Evolutionary conservation across 345 rosid species (phyloP), one percentile per base, ranked within the genome.

Genomic region (Corymbia maculata): DNA sequence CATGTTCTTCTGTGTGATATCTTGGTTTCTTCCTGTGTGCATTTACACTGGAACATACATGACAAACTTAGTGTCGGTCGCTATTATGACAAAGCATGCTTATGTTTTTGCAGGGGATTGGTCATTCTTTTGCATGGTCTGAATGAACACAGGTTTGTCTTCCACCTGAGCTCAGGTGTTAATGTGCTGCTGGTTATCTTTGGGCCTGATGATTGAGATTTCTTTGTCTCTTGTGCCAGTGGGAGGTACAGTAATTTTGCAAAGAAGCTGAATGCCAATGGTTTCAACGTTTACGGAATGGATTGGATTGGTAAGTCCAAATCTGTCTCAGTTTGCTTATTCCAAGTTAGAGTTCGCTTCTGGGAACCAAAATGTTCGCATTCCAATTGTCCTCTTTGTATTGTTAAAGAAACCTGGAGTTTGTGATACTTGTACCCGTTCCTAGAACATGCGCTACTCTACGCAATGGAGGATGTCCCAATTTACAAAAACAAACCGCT

Each of bases 251-350:
- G 89, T 91, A 93, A 90, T 88, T 96, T 98, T 88, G 99, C 99
- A 87, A 96, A 97, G 95, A 93, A 93, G 89, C 93, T 98, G 50
- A 97, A 95, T 82, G 94, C 95, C 28, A 91, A 93, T 89, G 96
- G 98, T 84, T 96, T 96, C 95, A 97, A 95, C 90, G 98, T 98
- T 89, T 96, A 93, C 89, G 98, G 96, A 85, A 93, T 98, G 92
- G 99, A 98, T 89, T 98, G 99, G 99, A 96, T 94, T 85, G 99
- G 99, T 98, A 89, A 93, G 93, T 89, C 57, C 24, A 85, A 53
- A 49, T n/a, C 36, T 42, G 51, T 66, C 57, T 64, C 82, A 17
- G 82, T 75, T 75, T 36, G 82, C 26, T 36, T 75, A 36, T 36
- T 75, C 24, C 24, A 70, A 32, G 80, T 36, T 36, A 17, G 47